Evolutionary conservation across 176 grass and related monocot genomes (phyloP).

Genomic region (Guadua angustifolia): DNA sequence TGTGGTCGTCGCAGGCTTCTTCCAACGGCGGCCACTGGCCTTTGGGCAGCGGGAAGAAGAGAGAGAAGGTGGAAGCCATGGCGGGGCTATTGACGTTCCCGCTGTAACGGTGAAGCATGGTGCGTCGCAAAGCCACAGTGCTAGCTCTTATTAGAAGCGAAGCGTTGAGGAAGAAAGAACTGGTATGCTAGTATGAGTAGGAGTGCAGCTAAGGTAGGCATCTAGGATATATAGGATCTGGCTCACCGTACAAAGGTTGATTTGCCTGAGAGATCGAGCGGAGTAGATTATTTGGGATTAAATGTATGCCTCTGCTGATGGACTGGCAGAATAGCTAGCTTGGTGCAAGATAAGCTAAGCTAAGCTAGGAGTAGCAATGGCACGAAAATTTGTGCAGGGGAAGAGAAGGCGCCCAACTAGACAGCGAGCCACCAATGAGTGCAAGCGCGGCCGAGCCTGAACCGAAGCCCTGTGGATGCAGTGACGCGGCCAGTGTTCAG

Average conservation of each 20-base stretch:
- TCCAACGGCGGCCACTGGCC: neutral
- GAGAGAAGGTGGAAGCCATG: conserved; percentile 36
- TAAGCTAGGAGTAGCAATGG: neutral
- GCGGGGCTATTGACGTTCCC: neutral
- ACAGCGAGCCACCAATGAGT: conserved; percentile 47
- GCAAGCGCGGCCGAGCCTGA: neutral
- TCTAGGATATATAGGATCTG: conserved; percentile 46
- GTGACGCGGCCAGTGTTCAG: neutral
- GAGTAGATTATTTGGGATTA: neutral
- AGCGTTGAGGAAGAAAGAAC: neutral
- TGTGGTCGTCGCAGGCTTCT: conserved; percentile 46
- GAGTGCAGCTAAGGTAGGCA: neutral
- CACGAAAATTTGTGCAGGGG: conserved; percentile 16
- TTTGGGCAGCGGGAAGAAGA: conserved; percentile 45
- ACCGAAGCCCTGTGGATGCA: conserved; percentile 3
- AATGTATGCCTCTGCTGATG: neutral
- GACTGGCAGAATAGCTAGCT: neutral
- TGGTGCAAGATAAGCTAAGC: neutral
- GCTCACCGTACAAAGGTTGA: neutral
- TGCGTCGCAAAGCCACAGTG: neutral
- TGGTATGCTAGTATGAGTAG: neutral
- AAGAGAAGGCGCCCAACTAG: conserved; percentile 8
- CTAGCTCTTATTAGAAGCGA: conserved; percentile 17
- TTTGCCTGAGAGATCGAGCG: neutral
- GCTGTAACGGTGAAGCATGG: conserved; percentile 28